phyloP scores from a whole-genome alignment of 257 asterid species.

The Henckelia pumila region DNA sequence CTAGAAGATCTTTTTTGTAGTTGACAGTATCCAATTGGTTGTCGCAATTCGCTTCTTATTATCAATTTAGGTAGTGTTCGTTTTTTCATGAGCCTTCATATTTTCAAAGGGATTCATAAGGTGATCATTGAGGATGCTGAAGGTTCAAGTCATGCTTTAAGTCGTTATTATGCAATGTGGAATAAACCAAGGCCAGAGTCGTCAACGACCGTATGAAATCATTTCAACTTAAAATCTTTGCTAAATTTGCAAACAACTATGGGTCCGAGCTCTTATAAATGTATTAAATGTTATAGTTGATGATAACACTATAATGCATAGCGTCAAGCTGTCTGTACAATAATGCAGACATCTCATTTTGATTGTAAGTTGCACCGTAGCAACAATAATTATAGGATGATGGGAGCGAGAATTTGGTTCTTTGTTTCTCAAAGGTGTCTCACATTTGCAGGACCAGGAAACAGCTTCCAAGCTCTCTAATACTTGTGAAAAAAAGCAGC shows the following conservation, averaged over 20 bases:
- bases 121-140: conserved; percentile 60
- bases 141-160: conserved; percentile 58
- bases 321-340: neutral
- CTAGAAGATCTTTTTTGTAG: neutral
- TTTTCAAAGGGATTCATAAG: conserved; percentile 61
- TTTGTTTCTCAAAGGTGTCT: neutral
- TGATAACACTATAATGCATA: too few relatives aligned
- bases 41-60: neutral
- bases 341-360: neutral
- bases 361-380: neutral
- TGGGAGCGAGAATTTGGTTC: neutral
- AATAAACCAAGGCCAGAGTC: conserved; percentile 92
- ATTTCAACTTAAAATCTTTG: neutral
- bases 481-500: conserved; percentile 41
- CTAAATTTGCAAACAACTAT: too few relatives aligned
- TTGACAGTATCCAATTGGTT: neutral
- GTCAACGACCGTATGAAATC: conserved; percentile 50
- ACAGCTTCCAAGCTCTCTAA: conserved; percentile 64
- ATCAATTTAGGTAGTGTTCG: neutral
- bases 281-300: neutral
- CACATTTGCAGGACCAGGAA: conserved; percentile 53
- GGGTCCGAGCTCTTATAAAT: neutral
- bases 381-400: neutral
- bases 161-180: conserved; percentile 90
- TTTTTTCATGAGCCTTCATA: neutral